Evolutionary conservation across 805 yeast genomes (phyloP).

Genomic region (Spathaspora passalidarum): DNA sequence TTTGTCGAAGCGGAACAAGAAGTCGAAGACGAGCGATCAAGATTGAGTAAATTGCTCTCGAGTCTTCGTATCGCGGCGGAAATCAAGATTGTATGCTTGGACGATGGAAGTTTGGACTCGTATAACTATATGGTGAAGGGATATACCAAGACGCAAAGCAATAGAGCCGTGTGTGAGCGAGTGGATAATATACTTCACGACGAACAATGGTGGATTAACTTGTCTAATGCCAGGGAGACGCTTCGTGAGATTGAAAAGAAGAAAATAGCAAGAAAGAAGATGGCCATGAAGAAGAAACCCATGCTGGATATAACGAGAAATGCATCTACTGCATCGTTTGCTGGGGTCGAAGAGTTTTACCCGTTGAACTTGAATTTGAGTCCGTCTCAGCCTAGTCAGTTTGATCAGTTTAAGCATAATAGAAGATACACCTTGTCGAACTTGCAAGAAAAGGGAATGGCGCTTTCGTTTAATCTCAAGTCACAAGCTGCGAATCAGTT

Average conservation of each 20-base stretch:
- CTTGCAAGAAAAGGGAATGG: conserved; percentile 65
- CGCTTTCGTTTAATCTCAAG: conserved; percentile 72
- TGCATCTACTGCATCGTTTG: conserved; percentile 4
- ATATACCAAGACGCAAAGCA: conserved; percentile 30
- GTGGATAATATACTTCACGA: conserved; percentile 50
- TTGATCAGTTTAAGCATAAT: conserved; percentile 20
- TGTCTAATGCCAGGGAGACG: conserved; percentile 54
- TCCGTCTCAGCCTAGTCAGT: conserved; percentile 16
- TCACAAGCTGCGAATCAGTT: conserved; percentile 41
- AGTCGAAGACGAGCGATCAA: conserved; percentile 60
- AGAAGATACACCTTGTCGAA: conserved; percentile 56
- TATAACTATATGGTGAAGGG: conserved; percentile 83
- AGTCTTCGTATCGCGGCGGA: conserved; percentile 84
- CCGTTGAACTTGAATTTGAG: conserved; percentile 19
- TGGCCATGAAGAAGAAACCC: conserved; percentile 1
- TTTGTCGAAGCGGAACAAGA: conserved; percentile 81
- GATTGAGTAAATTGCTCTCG: conserved; percentile 63
- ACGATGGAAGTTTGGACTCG: conserved; percentile 49
- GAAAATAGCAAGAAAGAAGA: conserved; percentile 14
- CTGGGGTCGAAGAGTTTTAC: conserved; percentile 17
- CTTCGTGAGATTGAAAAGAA: conserved; percentile 31
- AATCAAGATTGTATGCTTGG: conserved; percentile 70
- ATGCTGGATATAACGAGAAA: neutral
- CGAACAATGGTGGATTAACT: conserved; percentile 87
- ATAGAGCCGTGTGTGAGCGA: conserved; percentile 28